Percentiles rank a stretch among this genome's conserved stretches.
phyloP scores from a whole-genome alignment of 2,329 filamentous ascomycete species.

The Falciphora oryzae region DNA sequence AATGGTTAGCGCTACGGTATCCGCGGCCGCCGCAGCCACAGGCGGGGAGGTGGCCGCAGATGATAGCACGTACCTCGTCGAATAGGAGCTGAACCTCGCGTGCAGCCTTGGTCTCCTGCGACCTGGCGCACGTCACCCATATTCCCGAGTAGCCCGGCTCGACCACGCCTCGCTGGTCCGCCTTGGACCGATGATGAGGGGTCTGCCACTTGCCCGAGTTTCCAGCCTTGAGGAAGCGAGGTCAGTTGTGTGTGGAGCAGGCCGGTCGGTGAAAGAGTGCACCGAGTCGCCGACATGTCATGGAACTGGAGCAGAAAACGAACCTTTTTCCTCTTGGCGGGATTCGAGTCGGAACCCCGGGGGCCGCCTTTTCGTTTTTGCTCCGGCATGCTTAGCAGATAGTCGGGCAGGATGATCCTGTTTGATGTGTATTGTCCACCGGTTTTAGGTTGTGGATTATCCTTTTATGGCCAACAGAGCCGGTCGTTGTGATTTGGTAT shows the following conservation, averaged over 20 bases:
- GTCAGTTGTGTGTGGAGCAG: background rate
- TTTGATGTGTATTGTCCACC: too few species aligned
- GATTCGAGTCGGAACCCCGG: conserved; percentile 1
- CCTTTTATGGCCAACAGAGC: too few species aligned
- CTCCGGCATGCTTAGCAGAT: background rate
- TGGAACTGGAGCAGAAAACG: conserved; percentile 4
- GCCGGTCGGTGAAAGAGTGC: background rate
- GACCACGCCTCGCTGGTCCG: conserved; percentile 41
- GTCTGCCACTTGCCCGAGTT: conserved; percentile 56
- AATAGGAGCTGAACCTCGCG: conserved; percentile 62
- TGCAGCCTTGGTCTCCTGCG: conserved; percentile 64
- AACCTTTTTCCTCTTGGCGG: conserved; percentile 41
- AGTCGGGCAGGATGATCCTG: too few species aligned
- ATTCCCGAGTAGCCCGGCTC: conserved; percentile 67
- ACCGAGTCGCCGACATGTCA: background rate
- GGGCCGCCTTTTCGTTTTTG: conserved; percentile 7
- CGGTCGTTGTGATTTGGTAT: background rate
- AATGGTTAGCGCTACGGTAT: conserved; percentile 13
- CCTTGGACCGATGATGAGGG: conserved; percentile 49
- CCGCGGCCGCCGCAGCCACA: background rate
- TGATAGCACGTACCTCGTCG: conserved; percentile 47
- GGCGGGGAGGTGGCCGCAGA: background rate
- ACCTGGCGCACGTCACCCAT: conserved; percentile 71
- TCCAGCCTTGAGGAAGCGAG: conserved; percentile 34
- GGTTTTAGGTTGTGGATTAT: too few species aligned